Evolutionary conservation across 2,329 filamentous ascomycete genomes (phyloP), one percentile per base, ranked within the genome.

Genomic region (Exophiala phaeomuriformis): DNA sequence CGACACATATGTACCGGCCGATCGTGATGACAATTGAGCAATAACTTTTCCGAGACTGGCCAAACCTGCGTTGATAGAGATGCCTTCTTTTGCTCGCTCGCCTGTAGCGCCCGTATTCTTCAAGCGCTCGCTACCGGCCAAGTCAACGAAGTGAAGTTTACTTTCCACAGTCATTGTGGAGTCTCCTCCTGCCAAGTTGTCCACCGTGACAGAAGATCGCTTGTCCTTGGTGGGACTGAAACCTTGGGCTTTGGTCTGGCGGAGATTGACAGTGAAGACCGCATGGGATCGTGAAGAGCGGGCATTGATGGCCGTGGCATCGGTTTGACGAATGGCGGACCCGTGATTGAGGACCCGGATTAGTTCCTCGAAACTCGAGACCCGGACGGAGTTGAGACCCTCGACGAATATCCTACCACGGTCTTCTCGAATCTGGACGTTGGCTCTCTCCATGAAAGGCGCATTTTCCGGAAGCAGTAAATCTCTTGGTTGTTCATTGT

Each of bases 51-150:
- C 93, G 29, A 98, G 77, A 56, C 90, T 91, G 47, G 93, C 93
- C 56, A 98, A 80, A 55, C 93, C 93, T 37, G 88, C 93, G 66
- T 98, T 98, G 76, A 98, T 98, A 8, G 91, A 95, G 56, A 98
- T 98, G 63, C 93, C 93, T 70, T 98, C 93, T 68, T 84, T 91
- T 37, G 93, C 93, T 53, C 93, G 82, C 64, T 97, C 93, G 41
- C 93, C 93, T 59, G 95, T 90, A 0, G 93, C 93, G 33, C 90
- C 89, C 0, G 93, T 98, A 65, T 98, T 97, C 74, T 98, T 98
- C 65, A 98, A 75, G 63, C 93, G 82, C 73, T 98, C 93, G 68
- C 93, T 97, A 61, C 93, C 93, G 48, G 93, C 93, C 69, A 98
- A 75, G 81, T 98, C 93, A 55, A 98, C 93, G 67, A 98, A 98